Percentiles rank a stretch among this genome's conserved stretches.
These are phyloP conservation scores for Chalciporus sphaerocephalus DNA, from an alignment of 768 basidiomycete genomes.

Conservation along the genomic window DNA sequence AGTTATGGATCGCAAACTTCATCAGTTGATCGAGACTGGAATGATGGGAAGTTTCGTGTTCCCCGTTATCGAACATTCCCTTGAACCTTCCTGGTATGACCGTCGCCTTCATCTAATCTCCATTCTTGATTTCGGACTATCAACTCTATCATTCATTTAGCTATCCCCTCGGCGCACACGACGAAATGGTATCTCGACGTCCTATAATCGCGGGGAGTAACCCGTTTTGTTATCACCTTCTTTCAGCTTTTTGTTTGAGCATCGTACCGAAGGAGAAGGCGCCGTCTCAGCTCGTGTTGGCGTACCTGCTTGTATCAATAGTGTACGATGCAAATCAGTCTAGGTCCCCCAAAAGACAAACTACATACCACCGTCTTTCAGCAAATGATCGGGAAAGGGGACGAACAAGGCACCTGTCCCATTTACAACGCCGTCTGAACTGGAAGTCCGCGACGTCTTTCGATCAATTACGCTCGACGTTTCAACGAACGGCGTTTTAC, in stretches of 20 bases:
- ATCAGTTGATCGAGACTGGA: neutral
- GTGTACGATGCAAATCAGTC: too few species aligned
- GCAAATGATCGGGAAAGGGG: neutral
- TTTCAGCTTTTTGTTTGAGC: neutral
- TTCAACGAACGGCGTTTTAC: neutral
- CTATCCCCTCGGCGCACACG: constrained; percentile 9
- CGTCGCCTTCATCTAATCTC: constrained; percentile 1
- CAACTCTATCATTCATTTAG: constrained; percentile 11
- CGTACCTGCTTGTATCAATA: neutral
- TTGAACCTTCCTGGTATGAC: neutral
- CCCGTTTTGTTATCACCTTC: neutral
- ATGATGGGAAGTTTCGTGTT: neutral
- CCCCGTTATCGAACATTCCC: neutral
- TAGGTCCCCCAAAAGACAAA: too few species aligned
- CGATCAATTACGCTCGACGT: neutral
- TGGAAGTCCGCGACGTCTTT: neutral
- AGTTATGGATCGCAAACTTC: neutral
- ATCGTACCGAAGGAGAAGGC: neutral
- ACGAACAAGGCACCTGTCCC: neutral
- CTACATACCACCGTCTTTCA: neutral
- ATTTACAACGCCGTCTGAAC: neutral
- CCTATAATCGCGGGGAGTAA: constrained; percentile 2
- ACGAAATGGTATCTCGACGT: neutral
- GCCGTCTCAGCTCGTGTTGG: neutral
- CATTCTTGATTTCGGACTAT: neutral